Percentiles rank a stretch among this genome's conserved stretches.
Evolutionary conservation across 1,139 yeast species (phyloP).

Genomic region (Yamadazyma siamensis): DNA sequence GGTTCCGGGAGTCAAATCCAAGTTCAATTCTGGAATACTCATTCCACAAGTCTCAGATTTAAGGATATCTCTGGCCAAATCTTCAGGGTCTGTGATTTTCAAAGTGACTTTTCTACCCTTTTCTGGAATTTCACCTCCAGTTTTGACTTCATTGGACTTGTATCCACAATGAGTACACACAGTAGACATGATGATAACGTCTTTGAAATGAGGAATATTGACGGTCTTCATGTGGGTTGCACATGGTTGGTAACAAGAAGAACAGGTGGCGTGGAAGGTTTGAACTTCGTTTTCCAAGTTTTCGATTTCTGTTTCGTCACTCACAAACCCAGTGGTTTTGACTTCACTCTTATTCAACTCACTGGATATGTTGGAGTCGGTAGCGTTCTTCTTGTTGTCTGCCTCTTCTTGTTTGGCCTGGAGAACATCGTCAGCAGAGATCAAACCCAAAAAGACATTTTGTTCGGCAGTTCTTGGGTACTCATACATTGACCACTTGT

Average conservation of each 20-base stretch:
- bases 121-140: constrained; percentile 94
- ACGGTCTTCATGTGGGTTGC: constrained; percentile 96
- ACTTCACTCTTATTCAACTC: constrained; percentile 19
- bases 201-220: constrained; percentile 96
- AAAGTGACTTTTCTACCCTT: constrained; percentile 76
- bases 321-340: constrained; percentile 53
- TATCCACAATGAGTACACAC: constrained; percentile 92
- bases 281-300: constrained; percentile 87
- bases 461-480: constrained; percentile 88
- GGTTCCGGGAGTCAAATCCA: constrained; percentile 95
- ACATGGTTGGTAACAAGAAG: constrained; percentile 78
- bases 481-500: constrained; percentile 86
- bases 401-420: constrained; percentile 43
- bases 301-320: constrained; percentile 78
- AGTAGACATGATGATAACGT: constrained; percentile 95
- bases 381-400: constrained; percentile 37
- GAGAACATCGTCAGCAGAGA: constrained; percentile 75
- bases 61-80: constrained; percentile 88
- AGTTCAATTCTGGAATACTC: constrained; percentile 77
- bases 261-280: constrained; percentile 88
- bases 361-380: constrained; percentile 28
- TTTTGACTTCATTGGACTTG: constrained; percentile 95
- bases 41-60: constrained; percentile 93
- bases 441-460: constrained; percentile 80
- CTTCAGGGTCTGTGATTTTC: constrained; percentile 85